phyloP scores from a whole-genome alignment of 2,329 filamentous ascomycete genomes.

The Colletotrichum eleusines region DNA sequence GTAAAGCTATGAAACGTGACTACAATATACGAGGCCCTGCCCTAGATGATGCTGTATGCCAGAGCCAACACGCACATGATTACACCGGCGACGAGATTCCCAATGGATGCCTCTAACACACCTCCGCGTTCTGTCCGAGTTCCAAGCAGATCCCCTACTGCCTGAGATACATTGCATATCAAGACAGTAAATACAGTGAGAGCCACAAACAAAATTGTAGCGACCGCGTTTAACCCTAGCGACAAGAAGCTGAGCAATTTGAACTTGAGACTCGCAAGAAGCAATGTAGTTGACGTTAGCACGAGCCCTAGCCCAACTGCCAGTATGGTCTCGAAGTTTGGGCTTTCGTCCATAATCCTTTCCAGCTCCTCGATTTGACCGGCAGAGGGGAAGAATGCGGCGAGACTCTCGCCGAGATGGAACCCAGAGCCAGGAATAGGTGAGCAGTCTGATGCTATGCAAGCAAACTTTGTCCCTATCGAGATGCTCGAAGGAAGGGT shows the following conservation, averaged over 20 bases:
- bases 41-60: neutral
- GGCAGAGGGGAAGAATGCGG: neutral
- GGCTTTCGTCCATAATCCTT: neutral
- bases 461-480: slow-evolving; percentile 1
- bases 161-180: slow-evolving; percentile 8
- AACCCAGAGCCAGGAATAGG: neutral
- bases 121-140: neutral
- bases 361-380: neutral
- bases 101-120: slow-evolving; percentile 6
- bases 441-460: too few relatives aligned
- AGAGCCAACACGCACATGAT: neutral
- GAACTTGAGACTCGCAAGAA: slow-evolving; percentile 6
- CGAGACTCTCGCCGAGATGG: neutral
- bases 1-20: neutral
- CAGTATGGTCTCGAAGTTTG: slow-evolving; percentile 4
- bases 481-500: slow-evolving; percentile 4
- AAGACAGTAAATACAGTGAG: neutral
- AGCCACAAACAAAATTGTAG: neutral
- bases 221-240: neutral
- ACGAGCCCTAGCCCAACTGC: neutral
- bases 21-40: neutral
- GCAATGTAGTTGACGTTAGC: neutral
- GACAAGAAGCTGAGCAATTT: neutral
- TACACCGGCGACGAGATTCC: neutral
- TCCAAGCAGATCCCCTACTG: neutral